These are phyloP conservation scores for Daldinia childiae DNA, from an alignment of 495 filamentous ascomycete species.

Conservation along the genomic window DNA sequence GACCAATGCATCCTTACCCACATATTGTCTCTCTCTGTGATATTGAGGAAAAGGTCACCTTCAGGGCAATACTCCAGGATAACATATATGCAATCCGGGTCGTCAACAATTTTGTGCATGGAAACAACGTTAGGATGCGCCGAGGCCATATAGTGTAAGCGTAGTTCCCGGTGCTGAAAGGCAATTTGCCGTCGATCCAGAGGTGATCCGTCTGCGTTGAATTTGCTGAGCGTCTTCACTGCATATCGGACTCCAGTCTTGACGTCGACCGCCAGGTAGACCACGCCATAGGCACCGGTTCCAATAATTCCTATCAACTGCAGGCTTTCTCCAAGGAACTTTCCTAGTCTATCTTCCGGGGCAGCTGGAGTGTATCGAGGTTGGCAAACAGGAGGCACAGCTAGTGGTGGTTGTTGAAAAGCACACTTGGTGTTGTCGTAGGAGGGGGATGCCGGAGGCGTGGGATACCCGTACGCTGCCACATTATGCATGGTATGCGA, in stretches of 20 bases:
- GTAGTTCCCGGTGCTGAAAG: constrained; percentile 94
- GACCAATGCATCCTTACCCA: constrained; percentile 90
- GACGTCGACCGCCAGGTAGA: constrained; percentile 92
- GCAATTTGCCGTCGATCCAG: constrained; percentile 85
- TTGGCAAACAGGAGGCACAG: constrained; percentile 40
- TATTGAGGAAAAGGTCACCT: constrained; percentile 95
- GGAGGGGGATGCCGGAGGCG: constrained; percentile 60
- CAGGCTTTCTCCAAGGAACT: constrained; percentile 81
- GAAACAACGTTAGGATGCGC: constrained; percentile 93
- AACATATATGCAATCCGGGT: constrained; percentile 92
- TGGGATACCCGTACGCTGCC: constrained; percentile 62
- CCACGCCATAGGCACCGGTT: constrained; percentile 94
- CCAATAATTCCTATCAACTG: constrained; percentile 88
- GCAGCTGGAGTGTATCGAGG: constrained; percentile 54
- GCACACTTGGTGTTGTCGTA: constrained; percentile 56
- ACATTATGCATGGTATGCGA: constrained; percentile 63
- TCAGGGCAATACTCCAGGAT: constrained; percentile 98
- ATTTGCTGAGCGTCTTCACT: constrained; percentile 96
- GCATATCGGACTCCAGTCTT: constrained; percentile 85
- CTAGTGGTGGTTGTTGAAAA: constrained; percentile 52
- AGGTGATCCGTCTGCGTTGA: constrained; percentile 69
- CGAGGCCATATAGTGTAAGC: constrained; percentile 87
- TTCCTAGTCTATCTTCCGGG: constrained; percentile 88
- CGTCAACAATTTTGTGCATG: constrained; percentile 92
- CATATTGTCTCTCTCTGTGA: constrained; percentile 93